These are phyloP conservation scores for Sanghuangporus baumii DNA, from an alignment of 1,284 basidiomycete species.

Conservation along the genomic window DNA sequence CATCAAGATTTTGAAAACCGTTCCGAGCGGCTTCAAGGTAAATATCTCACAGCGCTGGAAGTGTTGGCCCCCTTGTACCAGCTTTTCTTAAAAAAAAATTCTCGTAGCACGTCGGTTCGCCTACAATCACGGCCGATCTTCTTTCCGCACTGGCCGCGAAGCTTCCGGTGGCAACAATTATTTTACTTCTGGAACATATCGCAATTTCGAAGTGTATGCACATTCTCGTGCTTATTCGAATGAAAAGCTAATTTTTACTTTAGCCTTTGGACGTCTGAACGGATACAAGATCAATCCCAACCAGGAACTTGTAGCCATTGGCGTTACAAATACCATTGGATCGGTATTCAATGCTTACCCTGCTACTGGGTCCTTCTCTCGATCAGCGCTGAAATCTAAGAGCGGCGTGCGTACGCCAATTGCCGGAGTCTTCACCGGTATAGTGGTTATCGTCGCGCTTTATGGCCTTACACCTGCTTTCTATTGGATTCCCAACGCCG, in stretches of 20 bases:
- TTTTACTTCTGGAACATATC: slow-evolving; percentile 94
- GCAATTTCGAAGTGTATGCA: slow-evolving; percentile 84
- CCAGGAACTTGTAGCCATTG: slow-evolving; percentile 96
- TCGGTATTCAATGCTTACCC: slow-evolving; percentile 90
- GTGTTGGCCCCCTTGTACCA: background rate
- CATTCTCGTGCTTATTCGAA: background rate
- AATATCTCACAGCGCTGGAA: background rate
- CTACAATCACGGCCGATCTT: slow-evolving; percentile 60
- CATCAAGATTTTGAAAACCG: slow-evolving; percentile 80
- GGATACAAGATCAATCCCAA: slow-evolving; percentile 98
- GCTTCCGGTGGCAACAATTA: slow-evolving; percentile 90
- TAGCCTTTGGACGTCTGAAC: slow-evolving; percentile 93
- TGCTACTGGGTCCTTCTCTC: slow-evolving; percentile 96
- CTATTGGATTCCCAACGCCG: slow-evolving; percentile 79
- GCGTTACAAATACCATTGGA: slow-evolving; percentile 88
- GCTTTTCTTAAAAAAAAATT: too few relatives aligned
- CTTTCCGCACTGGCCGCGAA: slow-evolving; percentile 69
- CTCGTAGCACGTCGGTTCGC: slow-evolving; percentile 59
- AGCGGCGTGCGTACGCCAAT: slow-evolving; percentile 94
- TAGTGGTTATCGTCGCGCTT: slow-evolving; percentile 89
- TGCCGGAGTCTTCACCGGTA: slow-evolving; percentile 82
- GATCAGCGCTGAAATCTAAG: slow-evolving; percentile 93
- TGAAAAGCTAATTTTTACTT: background rate
- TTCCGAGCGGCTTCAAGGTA: slow-evolving; percentile 73
- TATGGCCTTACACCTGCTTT: slow-evolving; percentile 92